Percentiles rank a stretch among this genome's conserved stretches.
phyloP scores from a whole-genome alignment of 345 rosid species.

The Citrus mangshanensis region DNA sequence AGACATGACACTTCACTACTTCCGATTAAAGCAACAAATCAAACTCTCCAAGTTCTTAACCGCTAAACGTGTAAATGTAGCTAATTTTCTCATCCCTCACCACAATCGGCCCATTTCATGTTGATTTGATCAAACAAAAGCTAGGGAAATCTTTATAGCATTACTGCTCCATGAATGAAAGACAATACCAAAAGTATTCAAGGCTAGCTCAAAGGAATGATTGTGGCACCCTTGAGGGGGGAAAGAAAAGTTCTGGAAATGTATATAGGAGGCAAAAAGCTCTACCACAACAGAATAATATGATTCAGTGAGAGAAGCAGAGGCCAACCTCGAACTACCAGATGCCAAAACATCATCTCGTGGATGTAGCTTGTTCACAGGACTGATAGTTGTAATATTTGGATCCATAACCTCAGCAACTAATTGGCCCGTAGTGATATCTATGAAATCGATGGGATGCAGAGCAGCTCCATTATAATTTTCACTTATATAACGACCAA shows the following conservation, averaged over 20 bases:
- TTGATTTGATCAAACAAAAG: neutral
- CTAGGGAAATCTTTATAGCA: neutral
- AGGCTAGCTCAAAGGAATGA: neutral
- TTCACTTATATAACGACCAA: slow-evolving; percentile 94
- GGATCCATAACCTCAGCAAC: slow-evolving; percentile 97
- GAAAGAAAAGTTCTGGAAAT: neutral
- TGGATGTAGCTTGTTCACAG: slow-evolving; percentile 93
- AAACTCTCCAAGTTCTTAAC: neutral
- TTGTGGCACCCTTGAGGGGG: too few species aligned
- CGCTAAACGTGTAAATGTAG: neutral
- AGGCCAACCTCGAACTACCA: slow-evolving; percentile 84
- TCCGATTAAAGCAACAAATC: neutral
- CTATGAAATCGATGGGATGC: slow-evolving; percentile 94
- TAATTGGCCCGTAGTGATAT: slow-evolving; percentile 74
- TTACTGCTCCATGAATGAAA: neutral
- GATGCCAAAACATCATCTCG: slow-evolving; percentile 90
- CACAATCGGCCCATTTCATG: neutral
- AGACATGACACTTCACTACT: neutral
- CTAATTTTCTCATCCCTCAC: neutral
- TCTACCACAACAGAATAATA: neutral
- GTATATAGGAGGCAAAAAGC: neutral
- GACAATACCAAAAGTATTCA: neutral
- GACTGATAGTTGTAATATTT: slow-evolving; percentile 85
- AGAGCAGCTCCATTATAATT: slow-evolving; percentile 83
- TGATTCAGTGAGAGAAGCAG: neutral